Evolutionary conservation across 179 eudicot genomes (phyloP), one percentile per base, ranked within the genome.

Genomic region (Vitellaria paradoxa): DNA sequence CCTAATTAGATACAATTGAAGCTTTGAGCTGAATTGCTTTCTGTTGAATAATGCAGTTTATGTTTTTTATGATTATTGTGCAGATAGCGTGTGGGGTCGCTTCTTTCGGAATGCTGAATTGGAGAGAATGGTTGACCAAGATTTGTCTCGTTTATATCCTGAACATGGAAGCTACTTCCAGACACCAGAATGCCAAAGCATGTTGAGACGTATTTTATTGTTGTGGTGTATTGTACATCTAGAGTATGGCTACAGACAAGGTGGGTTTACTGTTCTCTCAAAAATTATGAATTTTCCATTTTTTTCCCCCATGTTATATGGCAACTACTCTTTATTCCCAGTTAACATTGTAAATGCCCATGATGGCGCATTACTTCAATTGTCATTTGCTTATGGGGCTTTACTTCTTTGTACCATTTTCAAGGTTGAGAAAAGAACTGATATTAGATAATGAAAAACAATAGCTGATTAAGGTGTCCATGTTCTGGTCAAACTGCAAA

Each of bases 71-170:
- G 56, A 52, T 13, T 52, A 9, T 52, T 68, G 69, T 83, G 86
- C 87, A 95, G 99, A 96, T 88, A 96, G 99, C 87, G 89, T 86
- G 80, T 96, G 99, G 99, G 91, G 99, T 12, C 98, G 97, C 53
- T 96, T 91, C 76, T 96, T 96, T 72, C 93, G 88, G 65, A 90
- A 87, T 84, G 99, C 99, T 30, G 99, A 96, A 86, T 82, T 96
- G 88, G 98, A 96, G 78, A 85, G 86, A 82, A 89, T 93, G 97
- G 87, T 96, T 62, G 98, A 96, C 86, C 96, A 90, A 84, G 99
- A 96, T 89, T 84, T 96, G 83, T 87, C 98, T 63, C 98, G 99
- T 60, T 82, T 96, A 71, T 96, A 96, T 83, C 99, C 99, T 60
- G 99, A 96, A 82, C 93, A 90, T 81, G 95, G 90, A 74, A 91